Evolutionary conservation across 2,329 filamentous ascomycete genomes (phyloP).

Genomic region (Neonectria punicea): DNA sequence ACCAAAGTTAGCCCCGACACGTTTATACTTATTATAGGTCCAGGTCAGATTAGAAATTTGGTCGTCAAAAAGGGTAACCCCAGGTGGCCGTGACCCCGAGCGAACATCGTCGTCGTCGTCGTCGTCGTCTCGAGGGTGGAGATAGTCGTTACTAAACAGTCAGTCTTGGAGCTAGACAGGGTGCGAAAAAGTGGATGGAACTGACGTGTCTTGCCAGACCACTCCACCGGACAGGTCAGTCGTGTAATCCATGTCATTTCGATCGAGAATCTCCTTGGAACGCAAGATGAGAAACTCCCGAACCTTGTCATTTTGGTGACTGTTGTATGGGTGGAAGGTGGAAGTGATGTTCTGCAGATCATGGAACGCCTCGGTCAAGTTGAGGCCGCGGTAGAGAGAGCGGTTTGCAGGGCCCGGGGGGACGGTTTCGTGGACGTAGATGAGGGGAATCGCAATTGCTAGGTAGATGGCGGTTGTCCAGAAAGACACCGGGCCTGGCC

Average conservation of each 20-base stretch:
- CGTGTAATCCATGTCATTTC: slow-evolving; percentile 64
- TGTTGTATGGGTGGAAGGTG: slow-evolving; percentile 90
- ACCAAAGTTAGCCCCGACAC: slow-evolving; percentile 31
- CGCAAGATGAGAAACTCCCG: slow-evolving; percentile 79
- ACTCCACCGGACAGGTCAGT: slow-evolving; percentile 51
- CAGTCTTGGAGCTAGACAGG: neutral
- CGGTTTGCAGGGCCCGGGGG: slow-evolving; percentile 68
- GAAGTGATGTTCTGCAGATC: slow-evolving; percentile 82
- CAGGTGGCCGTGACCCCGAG: slow-evolving; percentile 28
- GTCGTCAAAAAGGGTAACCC: slow-evolving; percentile 81
- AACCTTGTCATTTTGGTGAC: slow-evolving; percentile 81
- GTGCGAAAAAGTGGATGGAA: neutral
- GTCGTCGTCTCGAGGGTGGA: neutral
- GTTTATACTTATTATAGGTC: slow-evolving; percentile 39
- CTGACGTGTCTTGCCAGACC: slow-evolving; percentile 42
- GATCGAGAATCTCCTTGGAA: slow-evolving; percentile 74
- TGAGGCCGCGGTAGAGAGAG: slow-evolving; percentile 68
- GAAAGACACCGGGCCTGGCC: slow-evolving; percentile 82
- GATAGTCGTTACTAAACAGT: neutral
- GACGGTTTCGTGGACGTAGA: slow-evolving; percentile 80
- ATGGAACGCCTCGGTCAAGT: slow-evolving; percentile 86
- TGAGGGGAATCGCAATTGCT: slow-evolving; percentile 76
- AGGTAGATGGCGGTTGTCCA: slow-evolving; percentile 82
- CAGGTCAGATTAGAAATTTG: slow-evolving; percentile 81
- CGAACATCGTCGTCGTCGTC: neutral